A percentile compares a stretch with the other conserved stretches of the same genome.
Conservation (phyloP, 148 eudicot genomes). For the Arbutus unedo region DNA sequence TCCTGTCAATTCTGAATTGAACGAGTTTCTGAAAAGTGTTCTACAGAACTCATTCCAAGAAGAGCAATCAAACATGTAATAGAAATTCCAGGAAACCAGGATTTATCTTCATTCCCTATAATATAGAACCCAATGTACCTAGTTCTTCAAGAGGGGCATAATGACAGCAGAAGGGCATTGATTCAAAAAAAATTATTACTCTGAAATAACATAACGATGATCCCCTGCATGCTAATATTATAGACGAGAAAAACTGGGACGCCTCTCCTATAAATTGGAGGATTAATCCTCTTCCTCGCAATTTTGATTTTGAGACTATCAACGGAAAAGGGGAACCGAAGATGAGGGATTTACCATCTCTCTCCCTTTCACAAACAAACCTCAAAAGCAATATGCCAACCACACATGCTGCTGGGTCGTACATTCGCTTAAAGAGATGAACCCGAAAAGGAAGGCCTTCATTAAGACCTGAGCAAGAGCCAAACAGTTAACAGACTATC, state of each 20-base stretch:
- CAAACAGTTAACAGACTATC: neutral
- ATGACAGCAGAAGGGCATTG: neutral
- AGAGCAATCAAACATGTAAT: too few species aligned
- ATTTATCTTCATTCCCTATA: neutral
- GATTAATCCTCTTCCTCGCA: neutral
- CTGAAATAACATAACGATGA: neutral
- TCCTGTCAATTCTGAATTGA: neutral
- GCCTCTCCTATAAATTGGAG: neutral
- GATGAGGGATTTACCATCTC: neutral
- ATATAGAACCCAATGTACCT: neutral
- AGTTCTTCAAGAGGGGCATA: neutral
- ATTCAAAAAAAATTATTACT: neutral
- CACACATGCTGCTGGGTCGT: neutral
- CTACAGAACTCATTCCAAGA: too few species aligned
- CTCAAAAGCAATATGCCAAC: neutral
- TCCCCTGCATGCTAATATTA: neutral
- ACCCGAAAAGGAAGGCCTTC: neutral
- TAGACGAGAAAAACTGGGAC: neutral
- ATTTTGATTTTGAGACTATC: neutral
- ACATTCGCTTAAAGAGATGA: neutral
- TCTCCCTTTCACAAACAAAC: neutral
- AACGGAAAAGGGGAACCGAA: neutral
- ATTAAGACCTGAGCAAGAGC: conserved; percentile 12
- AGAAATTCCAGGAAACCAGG: too few species aligned
- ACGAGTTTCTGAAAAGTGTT: too few species aligned